Evolutionary conservation across 768 basidiomycete species (phyloP), one percentile per base, ranked within the genome.

Genomic region (Leccinum uliginosum): DNA sequence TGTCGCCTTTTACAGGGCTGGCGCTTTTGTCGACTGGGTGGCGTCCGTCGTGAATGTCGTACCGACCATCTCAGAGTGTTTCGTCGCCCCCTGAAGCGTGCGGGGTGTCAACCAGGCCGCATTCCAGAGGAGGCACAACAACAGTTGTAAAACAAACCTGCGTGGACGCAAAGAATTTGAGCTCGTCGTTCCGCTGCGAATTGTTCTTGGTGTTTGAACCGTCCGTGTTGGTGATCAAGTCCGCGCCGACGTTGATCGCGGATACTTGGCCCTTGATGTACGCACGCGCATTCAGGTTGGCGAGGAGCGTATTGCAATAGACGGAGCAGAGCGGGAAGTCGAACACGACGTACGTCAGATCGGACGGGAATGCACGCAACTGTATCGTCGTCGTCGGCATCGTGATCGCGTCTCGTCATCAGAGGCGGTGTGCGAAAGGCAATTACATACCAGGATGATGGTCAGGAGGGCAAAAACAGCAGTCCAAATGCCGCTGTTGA

Each of bases 401-500:
- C 23, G 17, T 12, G 15, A 14, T 9, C 45, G 14, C 19, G 2
- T 40, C 8, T 19, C 10, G n/a, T 43, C 11, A 12, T 19, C 40
- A 19, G 6, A 43, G 12, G 11, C 11, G n/a, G 7, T 32, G 38
- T 29, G 23, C 8, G n/a, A 3, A 26, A 11, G 27, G 23, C 6
- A 17, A 2, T n/a, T 17, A 51, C 48, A 17, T 32, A 50, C 54
- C 21, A 55, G 14, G 23, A 55, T 10, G 29, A 51, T 51, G 17
- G 48, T 30, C 29, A 55, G 43, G 21, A 55, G 34, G 14, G 51
- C 32, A 38, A 53, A 56, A 6, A 56, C 1, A 19, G 50, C 50
- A 38, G 48, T 55, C 48, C 54, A 55, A 14, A 51, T 51, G 35
- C 49, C 54, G 17, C 54, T 55, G 12, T 56, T 56, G 32, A 56